phyloP scores from a whole-genome alignment of 768 basidiomycete species.

The Cystofilobasidium ferigula region DNA sequence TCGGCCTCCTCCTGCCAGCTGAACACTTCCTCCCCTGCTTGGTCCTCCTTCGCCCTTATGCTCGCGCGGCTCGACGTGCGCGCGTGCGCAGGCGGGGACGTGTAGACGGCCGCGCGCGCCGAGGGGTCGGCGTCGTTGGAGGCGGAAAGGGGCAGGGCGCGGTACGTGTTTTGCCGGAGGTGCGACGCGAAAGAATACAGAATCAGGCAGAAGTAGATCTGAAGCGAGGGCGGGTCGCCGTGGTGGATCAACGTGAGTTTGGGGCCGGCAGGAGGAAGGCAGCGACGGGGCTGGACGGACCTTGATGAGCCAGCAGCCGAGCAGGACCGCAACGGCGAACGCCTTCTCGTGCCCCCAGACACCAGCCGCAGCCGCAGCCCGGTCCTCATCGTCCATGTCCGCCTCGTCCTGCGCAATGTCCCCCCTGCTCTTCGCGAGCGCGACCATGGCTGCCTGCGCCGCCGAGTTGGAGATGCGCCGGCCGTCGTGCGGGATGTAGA shows the following conservation, averaged over 20 bases:
- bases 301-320: slow-evolving; percentile 78
- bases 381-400: slow-evolving; percentile 52
- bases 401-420: slow-evolving; percentile 40
- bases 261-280: background rate
- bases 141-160: slow-evolving; percentile 51
- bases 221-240: background rate
- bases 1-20: too few relatives aligned
- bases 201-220: slow-evolving; percentile 84
- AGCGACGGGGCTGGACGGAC: too few relatives aligned
- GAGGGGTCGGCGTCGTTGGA: background rate
- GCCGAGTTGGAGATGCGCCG: slow-evolving; percentile 63
- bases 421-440: slow-evolving; percentile 35
- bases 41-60: too few relatives aligned
- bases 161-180: slow-evolving; percentile 81
- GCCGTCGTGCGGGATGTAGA: slow-evolving; percentile 84
- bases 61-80: too few relatives aligned
- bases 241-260: background rate
- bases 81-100: too few relatives aligned
- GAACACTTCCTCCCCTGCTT: too few relatives aligned
- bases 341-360: slow-evolving; percentile 89
- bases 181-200: slow-evolving; percentile 90
- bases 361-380: slow-evolving; percentile 57
- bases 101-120: too few relatives aligned
- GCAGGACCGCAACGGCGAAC: slow-evolving; percentile 61
- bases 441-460: slow-evolving; percentile 76